Percentiles rank a stretch among this genome's conserved stretches.
phyloP scores from a whole-genome alignment of 2,329 filamentous ascomycete species.

The Ophiostoma himal-ulmi region DNA sequence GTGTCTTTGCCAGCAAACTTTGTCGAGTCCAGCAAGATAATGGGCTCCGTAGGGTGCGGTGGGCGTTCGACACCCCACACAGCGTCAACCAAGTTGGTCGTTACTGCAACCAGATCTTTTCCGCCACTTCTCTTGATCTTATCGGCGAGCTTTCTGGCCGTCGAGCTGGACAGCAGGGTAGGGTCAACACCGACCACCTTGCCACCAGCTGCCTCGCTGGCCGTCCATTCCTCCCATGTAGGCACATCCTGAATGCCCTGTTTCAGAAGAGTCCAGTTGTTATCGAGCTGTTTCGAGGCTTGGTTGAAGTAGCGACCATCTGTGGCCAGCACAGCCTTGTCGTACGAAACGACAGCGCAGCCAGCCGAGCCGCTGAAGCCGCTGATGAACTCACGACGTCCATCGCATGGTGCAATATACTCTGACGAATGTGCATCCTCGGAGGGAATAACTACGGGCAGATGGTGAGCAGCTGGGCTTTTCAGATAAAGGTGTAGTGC shows the following conservation, averaged over 20 bases:
- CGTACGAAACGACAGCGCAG: slow-evolving; percentile 78
- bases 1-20: slow-evolving; percentile 78
- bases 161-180: slow-evolving; percentile 66
- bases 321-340: slow-evolving; percentile 84
- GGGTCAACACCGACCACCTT: slow-evolving; percentile 90
- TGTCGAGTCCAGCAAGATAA: slow-evolving; percentile 59
- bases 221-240: slow-evolving; percentile 95
- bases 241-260: slow-evolving; percentile 89
- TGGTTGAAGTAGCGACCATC: slow-evolving; percentile 99
- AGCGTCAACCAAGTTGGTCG: slow-evolving; percentile 79
- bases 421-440: slow-evolving; percentile 97
- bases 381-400: slow-evolving; percentile 80
- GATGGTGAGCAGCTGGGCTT: neutral
- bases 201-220: slow-evolving; percentile 76
- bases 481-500: neutral
- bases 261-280: slow-evolving; percentile 87
- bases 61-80: slow-evolving; percentile 80
- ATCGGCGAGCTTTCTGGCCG: slow-evolving; percentile 65
- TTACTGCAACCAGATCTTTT: slow-evolving; percentile 65
- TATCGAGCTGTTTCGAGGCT: slow-evolving; percentile 80
- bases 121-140: slow-evolving; percentile 85
- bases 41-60: slow-evolving; percentile 65
- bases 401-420: slow-evolving; percentile 96
- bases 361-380: slow-evolving; percentile 95
- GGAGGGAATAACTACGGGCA: slow-evolving; percentile 72